Base-by-base conservation (phyloP, 2,329 filamentous ascomycete genomes). In the Botrytis squamosa region DNA sequence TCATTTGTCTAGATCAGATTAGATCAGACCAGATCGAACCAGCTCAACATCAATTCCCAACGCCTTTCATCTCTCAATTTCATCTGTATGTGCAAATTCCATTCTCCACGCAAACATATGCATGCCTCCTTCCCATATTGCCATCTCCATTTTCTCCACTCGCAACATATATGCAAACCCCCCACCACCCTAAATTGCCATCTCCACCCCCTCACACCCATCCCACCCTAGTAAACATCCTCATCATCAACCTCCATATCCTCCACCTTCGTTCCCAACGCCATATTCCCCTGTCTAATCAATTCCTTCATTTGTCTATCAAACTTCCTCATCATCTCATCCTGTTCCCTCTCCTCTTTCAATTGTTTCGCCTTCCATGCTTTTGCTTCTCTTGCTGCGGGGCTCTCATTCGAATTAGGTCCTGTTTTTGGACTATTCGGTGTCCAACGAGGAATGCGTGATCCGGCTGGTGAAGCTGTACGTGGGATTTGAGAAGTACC, bases 261-360 rank as follows among this genome's bases (percentile, higher is more conserved):
- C 60, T 77, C 77, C 3, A 80, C 75, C 59, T 85, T 92, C 33
- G 92, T 92, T 3, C 91, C 95, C 29, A 99, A 83, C 2, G 96
- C 96, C 82, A 96, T 92, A 78, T 92, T 92, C 0, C 95, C 96
- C 82, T 98, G 92, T 2, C 91, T 87, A 72, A 99, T 97, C 92
- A 99, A 94, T 49, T 91, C 92, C 80, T 92, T 89, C 66, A 98
- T 84, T 78, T 92, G 90, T 66, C 89, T 87, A 80, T 96, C 97
- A 82, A 98, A 90, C 40, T 91, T 89, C 67, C 90, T 90, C 78
- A 98, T 92, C 70, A 92, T 90, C 62, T 91, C 89, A 78, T 98
- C 94, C 12, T 93, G 88, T 78, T 95, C 91, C 64, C 90, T 86
- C 78, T 97, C 94, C 74, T 93, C 92, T 69, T 89, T 88, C 38